Percentiles rank a stretch among this genome's conserved stretches.
Conservation (phyloP, 495 filamentous ascomycete genomes). For the Xylaria telfairii region DNA sequence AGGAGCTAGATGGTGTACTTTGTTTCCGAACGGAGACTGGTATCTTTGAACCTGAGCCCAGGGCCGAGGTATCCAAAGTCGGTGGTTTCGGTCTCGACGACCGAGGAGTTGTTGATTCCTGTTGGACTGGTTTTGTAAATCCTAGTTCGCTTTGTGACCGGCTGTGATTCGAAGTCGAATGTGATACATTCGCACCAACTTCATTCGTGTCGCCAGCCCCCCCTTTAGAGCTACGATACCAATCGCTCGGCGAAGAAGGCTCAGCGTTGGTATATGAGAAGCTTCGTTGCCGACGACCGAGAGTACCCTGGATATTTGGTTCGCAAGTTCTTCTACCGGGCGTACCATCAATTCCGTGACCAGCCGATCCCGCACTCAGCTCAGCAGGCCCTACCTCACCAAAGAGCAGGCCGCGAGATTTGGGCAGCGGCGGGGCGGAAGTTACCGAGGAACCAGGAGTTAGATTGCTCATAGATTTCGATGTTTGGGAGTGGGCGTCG, state of each 20-base stretch:
- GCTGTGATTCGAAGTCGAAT: slow-evolving; percentile 45
- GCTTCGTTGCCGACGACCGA: slow-evolving; percentile 46
- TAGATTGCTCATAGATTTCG: slow-evolving; percentile 54
- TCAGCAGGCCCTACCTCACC: slow-evolving; percentile 57
- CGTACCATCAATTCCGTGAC: slow-evolving; percentile 55
- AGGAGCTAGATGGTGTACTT: slow-evolving; percentile 47
- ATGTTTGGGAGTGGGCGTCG: slow-evolving; percentile 46
- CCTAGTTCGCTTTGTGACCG: slow-evolving; percentile 58
- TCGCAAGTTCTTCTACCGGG: slow-evolving; percentile 55
- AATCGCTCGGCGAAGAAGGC: slow-evolving; percentile 59
- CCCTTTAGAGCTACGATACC: slow-evolving; percentile 53
- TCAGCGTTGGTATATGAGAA: slow-evolving; percentile 54
- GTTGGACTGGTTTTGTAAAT: slow-evolving; percentile 44
- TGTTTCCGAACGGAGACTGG: slow-evolving; percentile 52
- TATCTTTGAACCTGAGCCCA: slow-evolving; percentile 48
- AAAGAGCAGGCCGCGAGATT: slow-evolving; percentile 50
- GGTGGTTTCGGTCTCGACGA: slow-evolving; percentile 31
- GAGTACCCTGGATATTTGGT: slow-evolving; percentile 45
- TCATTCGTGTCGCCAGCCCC: slow-evolving; percentile 39
- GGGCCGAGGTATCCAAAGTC: slow-evolving; percentile 40
- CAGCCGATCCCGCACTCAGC: slow-evolving; percentile 46
- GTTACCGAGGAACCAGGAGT: slow-evolving; percentile 37
- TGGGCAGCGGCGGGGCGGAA: slow-evolving; percentile 36
- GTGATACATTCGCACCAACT: slow-evolving; percentile 39
- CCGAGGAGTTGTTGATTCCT: slow-evolving; percentile 32